These are phyloP conservation scores for Hebeloma cylindrosporum DNA, from an alignment of 768 basidiomycete species.

Conservation along the genomic window DNA sequence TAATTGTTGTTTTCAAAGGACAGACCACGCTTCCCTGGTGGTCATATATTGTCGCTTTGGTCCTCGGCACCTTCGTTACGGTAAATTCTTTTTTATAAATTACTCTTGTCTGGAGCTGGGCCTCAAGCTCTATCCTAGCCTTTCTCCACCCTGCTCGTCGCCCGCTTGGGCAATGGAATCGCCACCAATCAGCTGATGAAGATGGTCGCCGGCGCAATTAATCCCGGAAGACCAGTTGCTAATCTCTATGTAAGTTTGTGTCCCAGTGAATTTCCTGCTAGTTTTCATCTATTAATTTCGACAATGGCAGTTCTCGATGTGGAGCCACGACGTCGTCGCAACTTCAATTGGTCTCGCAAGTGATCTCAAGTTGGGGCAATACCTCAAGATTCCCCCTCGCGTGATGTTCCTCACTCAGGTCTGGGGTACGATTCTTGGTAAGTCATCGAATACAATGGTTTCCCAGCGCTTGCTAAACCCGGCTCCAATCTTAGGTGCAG, in stretches of 20 bases:
- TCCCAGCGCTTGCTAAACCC: background rate
- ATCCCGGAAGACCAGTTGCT: conserved; percentile 64
- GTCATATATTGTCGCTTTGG: conserved; percentile 58
- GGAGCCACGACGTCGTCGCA: conserved; percentile 61
- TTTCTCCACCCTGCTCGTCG: conserved; percentile 55
- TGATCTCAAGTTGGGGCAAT: conserved; percentile 74
- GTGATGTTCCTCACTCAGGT: conserved; percentile 65
- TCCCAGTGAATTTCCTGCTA: background rate
- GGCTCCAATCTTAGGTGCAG: conserved; percentile 27
- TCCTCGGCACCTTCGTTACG: conserved; percentile 47
- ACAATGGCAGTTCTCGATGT: conserved; percentile 74
- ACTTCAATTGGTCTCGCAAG: conserved; percentile 53
- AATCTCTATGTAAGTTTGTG: conserved; percentile 57
- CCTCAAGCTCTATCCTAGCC: conserved; percentile 37
- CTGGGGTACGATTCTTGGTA: conserved; percentile 62
- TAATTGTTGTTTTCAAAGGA: conserved; percentile 57
- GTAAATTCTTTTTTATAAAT: conserved; percentile 27
- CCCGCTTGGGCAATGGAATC: conserved; percentile 61
- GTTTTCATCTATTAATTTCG: background rate
- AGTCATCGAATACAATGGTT: background rate
- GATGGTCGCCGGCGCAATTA: conserved; percentile 61
- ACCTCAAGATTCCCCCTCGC: conserved; percentile 67
- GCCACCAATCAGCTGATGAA: conserved; percentile 63
- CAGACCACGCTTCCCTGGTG: conserved; percentile 66
- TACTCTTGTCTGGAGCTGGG: background rate